Percentiles rank a stretch among this genome's conserved stretches.
These are phyloP conservation scores for Thelonectria discophora DNA, from an alignment of 2,329 filamentous ascomycete species.

Conservation along the genomic window DNA sequence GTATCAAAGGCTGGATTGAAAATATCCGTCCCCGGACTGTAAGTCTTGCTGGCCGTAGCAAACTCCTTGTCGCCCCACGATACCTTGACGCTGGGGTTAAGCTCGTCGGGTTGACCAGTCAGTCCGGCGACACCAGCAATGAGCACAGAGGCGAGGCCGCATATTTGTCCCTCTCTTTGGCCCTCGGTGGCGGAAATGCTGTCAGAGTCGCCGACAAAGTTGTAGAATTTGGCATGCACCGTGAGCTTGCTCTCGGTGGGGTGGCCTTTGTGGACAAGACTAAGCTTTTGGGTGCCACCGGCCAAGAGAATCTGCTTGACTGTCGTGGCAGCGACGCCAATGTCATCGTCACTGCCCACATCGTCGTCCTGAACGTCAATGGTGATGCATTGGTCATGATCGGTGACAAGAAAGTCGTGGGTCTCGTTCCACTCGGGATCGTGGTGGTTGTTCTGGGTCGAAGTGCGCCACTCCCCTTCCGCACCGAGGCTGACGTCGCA, in stretches of 20 bases:
- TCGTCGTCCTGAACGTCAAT: conserved; percentile 39
- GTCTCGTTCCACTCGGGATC: conserved; percentile 40
- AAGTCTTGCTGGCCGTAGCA: conserved; percentile 34
- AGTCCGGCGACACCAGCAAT: conserved; percentile 35
- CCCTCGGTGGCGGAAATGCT: conserved; percentile 26
- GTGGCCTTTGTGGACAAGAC: conserved; percentile 34
- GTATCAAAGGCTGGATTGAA: conserved; percentile 40
- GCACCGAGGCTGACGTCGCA: conserved; percentile 38
- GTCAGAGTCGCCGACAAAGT: conserved; percentile 34
- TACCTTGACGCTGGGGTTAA: conserved; percentile 40
- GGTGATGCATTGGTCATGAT: conserved; percentile 36
- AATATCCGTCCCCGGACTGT: conserved; percentile 37
- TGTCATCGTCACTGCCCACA: conserved; percentile 37
- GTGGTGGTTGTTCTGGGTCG: conserved; percentile 39
- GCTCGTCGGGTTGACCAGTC: conserved; percentile 37
- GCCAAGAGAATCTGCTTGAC: conserved; percentile 37
- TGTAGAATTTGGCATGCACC: conserved; percentile 36
- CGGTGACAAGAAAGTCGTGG: conserved; percentile 40
- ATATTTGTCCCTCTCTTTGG: conserved; percentile 36
- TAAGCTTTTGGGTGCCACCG: conserved; percentile 34
- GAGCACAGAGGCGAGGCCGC: conserved; percentile 37
- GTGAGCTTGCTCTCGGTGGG: conserved; percentile 32
- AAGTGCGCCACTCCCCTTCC: conserved; percentile 38
- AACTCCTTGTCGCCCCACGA: conserved; percentile 39
- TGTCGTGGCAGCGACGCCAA: conserved; percentile 34